Percentiles rank a stretch among this genome's conserved stretches.
Conservation (phyloP, 495 filamentous ascomycete genomes). For the Xylaria cubensis region DNA sequence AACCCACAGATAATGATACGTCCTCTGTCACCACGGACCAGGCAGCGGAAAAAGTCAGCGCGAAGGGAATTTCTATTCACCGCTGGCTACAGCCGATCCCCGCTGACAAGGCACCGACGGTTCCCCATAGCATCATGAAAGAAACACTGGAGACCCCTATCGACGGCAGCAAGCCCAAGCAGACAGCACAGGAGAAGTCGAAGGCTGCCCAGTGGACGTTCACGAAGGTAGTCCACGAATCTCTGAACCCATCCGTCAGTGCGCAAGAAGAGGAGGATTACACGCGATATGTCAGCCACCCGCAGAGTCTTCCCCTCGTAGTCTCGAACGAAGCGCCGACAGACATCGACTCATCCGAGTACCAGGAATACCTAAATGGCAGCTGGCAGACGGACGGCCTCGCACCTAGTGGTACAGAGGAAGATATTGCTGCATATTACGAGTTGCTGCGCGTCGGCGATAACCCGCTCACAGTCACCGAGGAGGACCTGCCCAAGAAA, state of each 20-base stretch:
- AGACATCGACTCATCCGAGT: constrained; percentile 65
- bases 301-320: constrained; percentile 86
- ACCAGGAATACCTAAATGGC: constrained; percentile 74
- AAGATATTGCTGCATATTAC: constrained; percentile 74
- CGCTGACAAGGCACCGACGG: constrained; percentile 43
- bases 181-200: constrained; percentile 64
- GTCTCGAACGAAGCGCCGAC: constrained; percentile 69
- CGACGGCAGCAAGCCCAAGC: constrained; percentile 42
- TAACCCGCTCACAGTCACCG: constrained; percentile 84
- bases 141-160: constrained; percentile 40
- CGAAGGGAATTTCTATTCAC: constrained; percentile 54
- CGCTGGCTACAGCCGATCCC: constrained; percentile 59
- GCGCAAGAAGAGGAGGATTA: constrained; percentile 82
- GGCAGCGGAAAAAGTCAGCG: constrained; percentile 42
- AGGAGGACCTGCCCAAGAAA: constrained; percentile 86
- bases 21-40: constrained; percentile 48
- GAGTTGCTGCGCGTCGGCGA: constrained; percentile 79
- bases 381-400: constrained; percentile 53
- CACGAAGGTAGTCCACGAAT: constrained; percentile 79
- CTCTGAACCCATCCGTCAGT: constrained; percentile 79
- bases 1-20: constrained; percentile 44
- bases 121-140: constrained; percentile 57
- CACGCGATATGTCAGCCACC: constrained; percentile 87
- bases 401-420: constrained; percentile 51
- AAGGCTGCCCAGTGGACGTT: constrained; percentile 84